Evolutionary conservation across 1,139 yeast species (phyloP).

Genomic region (Martiniozyma asiatica): DNA sequence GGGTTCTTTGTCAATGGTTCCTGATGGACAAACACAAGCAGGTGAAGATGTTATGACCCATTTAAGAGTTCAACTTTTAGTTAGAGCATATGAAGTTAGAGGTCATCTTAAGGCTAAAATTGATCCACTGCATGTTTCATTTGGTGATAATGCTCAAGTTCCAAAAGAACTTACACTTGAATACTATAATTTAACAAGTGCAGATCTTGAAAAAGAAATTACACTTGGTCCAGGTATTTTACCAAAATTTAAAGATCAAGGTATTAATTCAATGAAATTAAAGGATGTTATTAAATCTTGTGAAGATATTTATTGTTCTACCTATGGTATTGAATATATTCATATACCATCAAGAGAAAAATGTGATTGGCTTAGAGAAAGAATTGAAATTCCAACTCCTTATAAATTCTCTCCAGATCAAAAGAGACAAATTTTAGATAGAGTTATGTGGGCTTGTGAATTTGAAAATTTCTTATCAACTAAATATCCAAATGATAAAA

Average conservation of each 20-base stretch:
- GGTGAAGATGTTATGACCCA: slow-evolving; percentile 74
- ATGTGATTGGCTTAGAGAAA: slow-evolving; percentile 97
- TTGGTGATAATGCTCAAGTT: slow-evolving; percentile 38
- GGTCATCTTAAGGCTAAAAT: slow-evolving; percentile 94
- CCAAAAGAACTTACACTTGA: slow-evolving; percentile 89
- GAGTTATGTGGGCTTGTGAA: slow-evolving; percentile 92
- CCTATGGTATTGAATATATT: slow-evolving; percentile 89
- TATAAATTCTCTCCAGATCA: slow-evolving; percentile 76
- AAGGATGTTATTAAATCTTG: slow-evolving; percentile 68
- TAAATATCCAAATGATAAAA: slow-evolving; percentile 95
- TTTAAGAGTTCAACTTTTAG: slow-evolving; percentile 88
- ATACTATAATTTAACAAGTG: slow-evolving; percentile 80
- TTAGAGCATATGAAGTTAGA: slow-evolving; percentile 96
- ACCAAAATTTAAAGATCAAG: slow-evolving; percentile 69
- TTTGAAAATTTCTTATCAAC: slow-evolving; percentile 88
- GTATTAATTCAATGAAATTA: slow-evolving; percentile 54
- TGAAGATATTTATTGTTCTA: slow-evolving; percentile 76
- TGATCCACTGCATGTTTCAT: slow-evolving; percentile 86
- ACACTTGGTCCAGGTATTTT: slow-evolving; percentile 95
- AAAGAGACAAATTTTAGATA: slow-evolving; percentile 91
- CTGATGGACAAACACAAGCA: slow-evolving; percentile 23
- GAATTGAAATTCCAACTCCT: slow-evolving; percentile 87
- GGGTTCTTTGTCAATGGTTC: slow-evolving; percentile 54
- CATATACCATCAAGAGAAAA: slow-evolving; percentile 93
- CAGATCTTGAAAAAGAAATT: slow-evolving; percentile 73